phyloP scores from a whole-genome alignment of 75 land plant genomes.

The Pinus tabuliformis region DNA sequence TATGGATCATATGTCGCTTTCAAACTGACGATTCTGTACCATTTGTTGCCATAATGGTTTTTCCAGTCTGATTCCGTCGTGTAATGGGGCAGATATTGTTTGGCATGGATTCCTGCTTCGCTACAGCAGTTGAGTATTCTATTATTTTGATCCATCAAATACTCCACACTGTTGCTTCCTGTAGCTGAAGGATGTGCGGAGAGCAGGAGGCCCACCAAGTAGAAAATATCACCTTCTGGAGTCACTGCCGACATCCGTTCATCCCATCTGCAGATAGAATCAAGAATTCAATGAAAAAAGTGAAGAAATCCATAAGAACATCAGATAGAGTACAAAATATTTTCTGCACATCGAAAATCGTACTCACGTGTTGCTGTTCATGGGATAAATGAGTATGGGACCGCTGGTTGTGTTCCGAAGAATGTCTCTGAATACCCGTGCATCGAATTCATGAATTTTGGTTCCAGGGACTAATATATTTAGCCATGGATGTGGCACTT shows the following conservation, averaged over 20 bases:
- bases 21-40: slow-evolving; percentile 36
- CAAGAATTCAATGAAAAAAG: not conserved
- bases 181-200: slow-evolving; percentile 35
- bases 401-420: slow-evolving; percentile 18
- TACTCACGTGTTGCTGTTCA: slow-evolving; percentile 37
- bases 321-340: not conserved
- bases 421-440: slow-evolving; percentile 20
- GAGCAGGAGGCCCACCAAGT: slow-evolving; percentile 62
- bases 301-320: not conserved
- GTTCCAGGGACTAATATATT: slow-evolving; percentile 25
- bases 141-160: slow-evolving; percentile 30
- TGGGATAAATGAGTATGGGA: slow-evolving; percentile 35
- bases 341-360: not conserved
- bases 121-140: slow-evolving; percentile 47
- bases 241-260: slow-evolving; percentile 52
- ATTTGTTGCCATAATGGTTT: slow-evolving; percentile 57
- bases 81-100: slow-evolving; percentile 78
- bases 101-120: slow-evolving; percentile 24
- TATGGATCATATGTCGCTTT: slow-evolving; percentile 62
- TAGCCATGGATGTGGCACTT: slow-evolving; percentile 30
- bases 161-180: slow-evolving; percentile 30
- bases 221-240: slow-evolving; percentile 69
- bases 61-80: slow-evolving; percentile 54
- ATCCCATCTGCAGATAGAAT: slow-evolving; percentile 57
- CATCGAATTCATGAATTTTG: slow-evolving; percentile 31